Percentiles rank a stretch among this genome's conserved stretches.
Evolutionary conservation across 768 basidiomycete genomes (phyloP).

Genomic region (Lentinula edodes): DNA sequence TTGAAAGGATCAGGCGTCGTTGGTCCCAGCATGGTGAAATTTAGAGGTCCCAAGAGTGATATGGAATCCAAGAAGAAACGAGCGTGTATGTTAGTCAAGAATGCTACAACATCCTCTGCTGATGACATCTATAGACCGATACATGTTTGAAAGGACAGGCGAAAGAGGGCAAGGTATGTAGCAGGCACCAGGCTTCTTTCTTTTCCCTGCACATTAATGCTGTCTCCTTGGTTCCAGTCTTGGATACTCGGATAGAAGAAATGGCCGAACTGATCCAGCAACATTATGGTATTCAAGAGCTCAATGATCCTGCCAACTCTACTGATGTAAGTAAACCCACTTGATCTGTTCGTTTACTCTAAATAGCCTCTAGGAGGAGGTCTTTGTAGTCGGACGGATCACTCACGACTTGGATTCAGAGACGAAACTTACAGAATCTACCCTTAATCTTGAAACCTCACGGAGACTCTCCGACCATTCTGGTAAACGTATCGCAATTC

Average conservation of each 20-base stretch:
- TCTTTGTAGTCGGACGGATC: conserved; percentile 70
- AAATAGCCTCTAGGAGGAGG: conserved; percentile 42
- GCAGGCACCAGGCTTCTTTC: background rate
- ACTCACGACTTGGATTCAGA: conserved; percentile 60
- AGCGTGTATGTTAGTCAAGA: conserved; percentile 46
- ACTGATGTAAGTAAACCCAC: conserved; percentile 31
- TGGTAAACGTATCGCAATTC: conserved; percentile 64
- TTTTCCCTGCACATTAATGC: background rate
- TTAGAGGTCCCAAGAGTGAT: conserved; percentile 35
- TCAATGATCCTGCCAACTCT: conserved; percentile 62
- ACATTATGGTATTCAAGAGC: conserved; percentile 66
- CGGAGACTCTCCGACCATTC: conserved; percentile 53
- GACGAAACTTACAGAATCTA: conserved; percentile 69
- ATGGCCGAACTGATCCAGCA: conserved; percentile 67
- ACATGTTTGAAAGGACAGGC: conserved; percentile 91
- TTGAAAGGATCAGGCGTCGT: background rate
- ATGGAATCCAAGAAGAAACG: conserved; percentile 36
- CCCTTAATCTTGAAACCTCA: conserved; percentile 78
- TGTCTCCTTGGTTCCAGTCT: conserved; percentile 34
- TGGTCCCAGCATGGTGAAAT: conserved; percentile 23
- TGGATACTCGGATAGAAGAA: conserved; percentile 87
- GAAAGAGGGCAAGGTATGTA: conserved; percentile 74
- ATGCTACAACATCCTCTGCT: background rate
- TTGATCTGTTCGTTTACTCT: background rate
- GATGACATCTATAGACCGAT: conserved; percentile 51